A percentile compares a stretch with the other conserved stretches of the same genome.
Conservation (phyloP, 768 basidiomycete species). For the Cyclocybe aegerita region DNA sequence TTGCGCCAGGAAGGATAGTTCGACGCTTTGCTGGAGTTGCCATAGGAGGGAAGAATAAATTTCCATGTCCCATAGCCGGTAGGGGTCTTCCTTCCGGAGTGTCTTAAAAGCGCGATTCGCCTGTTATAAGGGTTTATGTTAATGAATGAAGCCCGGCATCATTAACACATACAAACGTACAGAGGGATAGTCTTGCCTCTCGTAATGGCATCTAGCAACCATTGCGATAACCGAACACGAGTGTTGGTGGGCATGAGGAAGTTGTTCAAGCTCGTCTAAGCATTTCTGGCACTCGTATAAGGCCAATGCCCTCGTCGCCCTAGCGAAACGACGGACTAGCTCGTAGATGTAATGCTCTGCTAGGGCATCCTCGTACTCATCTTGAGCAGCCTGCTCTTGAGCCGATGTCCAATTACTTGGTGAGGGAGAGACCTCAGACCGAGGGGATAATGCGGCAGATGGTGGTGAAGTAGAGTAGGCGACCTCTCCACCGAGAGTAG, state of each 20-base stretch:
- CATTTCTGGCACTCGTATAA: constrained; percentile 76
- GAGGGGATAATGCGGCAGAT: constrained; percentile 58
- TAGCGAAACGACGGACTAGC: constrained; percentile 78
- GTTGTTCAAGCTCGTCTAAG: constrained; percentile 70
- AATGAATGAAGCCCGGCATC: constrained; percentile 20
- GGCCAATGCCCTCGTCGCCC: constrained; percentile 72
- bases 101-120: constrained; percentile 88
- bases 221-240: constrained; percentile 79
- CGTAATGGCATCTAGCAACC: constrained; percentile 87
- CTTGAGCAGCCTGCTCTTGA: constrained; percentile 72
- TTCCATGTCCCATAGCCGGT: constrained; percentile 91
- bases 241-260: constrained; percentile 73
- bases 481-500: constrained; percentile 41
- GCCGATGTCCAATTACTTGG: constrained; percentile 62
- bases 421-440: constrained; percentile 62
- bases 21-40: constrained; percentile 85
- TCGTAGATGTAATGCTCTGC: constrained; percentile 86
- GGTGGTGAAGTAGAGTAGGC: constrained; percentile 63
- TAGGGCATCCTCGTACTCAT: constrained; percentile 65
- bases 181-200: constrained; percentile 83
- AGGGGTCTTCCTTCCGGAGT: constrained; percentile 83
- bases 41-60: constrained; percentile 94
- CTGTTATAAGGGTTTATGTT: constrained; percentile 41
- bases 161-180: constrained; percentile 48
- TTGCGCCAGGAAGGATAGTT: constrained; percentile 91